Evolutionary conservation across 2,329 filamentous ascomycete genomes (phyloP), one percentile per base, ranked within the genome.

Genomic region (Tolypocladium amazonense): DNA sequence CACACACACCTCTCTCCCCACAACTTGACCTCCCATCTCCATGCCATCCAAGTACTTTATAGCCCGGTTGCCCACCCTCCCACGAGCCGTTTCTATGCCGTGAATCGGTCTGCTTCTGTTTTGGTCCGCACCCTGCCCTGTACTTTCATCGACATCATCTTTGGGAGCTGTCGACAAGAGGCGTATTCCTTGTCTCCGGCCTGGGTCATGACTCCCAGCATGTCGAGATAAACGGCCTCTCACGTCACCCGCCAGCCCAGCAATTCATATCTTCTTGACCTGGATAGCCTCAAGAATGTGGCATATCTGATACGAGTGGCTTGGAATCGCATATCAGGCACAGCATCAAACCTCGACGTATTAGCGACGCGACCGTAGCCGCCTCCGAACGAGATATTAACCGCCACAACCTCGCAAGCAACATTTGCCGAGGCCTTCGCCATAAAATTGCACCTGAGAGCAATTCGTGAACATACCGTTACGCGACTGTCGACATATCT

Each of bases 11-110:
- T 18, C 27, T 23, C 45, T 53, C 27, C 6, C 25, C 20, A 23
- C 50, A 12, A n/a, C 18, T 35, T 12, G 30, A 56, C 14, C 23
- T 33, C 66, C 61, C 66, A 61, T 62, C 58, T 64, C 60, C 56
- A 61, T 64, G 41, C 4, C 56, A 50, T 39, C 39, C 59, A 50
- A 64, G 59, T 65, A 68, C 65, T 68, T 71, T 71, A 72, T 71
- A 64, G 58, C 61, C 67, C 60, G 58, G 60, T 53, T 61, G 52
- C 68, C 69, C 67, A 66, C 67, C 65, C 62, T 62, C 58, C 61
- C 63, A 62, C 64, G 2, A 38, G 15, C 30, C n/a, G 27, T 5
- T 56, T 25, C 39, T 8, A 43, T 33, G 27, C 23, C 25, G 39
- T 27, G 18, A 45, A 2, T 35, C 20, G 50, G 33, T 15, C 50